Evolutionary conservation across 2,329 filamentous ascomycete species (phyloP).

Genomic region (Colletotrichum chlorophyti): DNA sequence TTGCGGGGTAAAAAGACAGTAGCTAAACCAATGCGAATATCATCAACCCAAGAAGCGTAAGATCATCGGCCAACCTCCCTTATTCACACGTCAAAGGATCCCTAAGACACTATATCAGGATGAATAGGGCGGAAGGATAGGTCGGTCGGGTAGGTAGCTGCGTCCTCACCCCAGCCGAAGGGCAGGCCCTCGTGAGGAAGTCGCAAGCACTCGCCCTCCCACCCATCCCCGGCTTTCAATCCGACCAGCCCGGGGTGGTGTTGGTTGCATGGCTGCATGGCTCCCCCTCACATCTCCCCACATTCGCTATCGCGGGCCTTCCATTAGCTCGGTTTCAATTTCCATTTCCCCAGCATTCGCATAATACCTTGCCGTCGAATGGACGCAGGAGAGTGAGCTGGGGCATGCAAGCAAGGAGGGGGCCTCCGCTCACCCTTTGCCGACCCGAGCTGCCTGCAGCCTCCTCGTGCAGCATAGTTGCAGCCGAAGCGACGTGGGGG

Average conservation of each 20-base stretch:
- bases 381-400: too few relatives aligned
- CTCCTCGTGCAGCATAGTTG: conserved; percentile 16
- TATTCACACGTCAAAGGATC: too few relatives aligned
- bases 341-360: conserved; percentile 29
- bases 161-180: background rate
- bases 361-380: conserved; percentile 24
- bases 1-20: conserved; percentile 15
- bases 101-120: background rate
- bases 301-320: conserved; percentile 21
- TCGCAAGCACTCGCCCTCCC: background rate
- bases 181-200: background rate
- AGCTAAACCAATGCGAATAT: background rate
- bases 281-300: conserved; percentile 8
- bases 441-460: conserved; percentile 12
- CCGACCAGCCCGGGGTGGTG: conserved; percentile 15
- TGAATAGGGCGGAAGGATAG: background rate
- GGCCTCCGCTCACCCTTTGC: background rate
- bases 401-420: background rate
- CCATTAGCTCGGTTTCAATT: conserved; percentile 28
- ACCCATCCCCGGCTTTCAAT: conserved; percentile 8
- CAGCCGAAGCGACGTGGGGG: conserved; percentile 19
- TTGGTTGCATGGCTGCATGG: conserved; percentile 1
- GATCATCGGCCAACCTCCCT: background rate
- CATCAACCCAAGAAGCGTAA: background rate
- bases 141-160: background rate